A percentile compares a stretch with the other conserved stretches of the same genome.
phyloP scores from a whole-genome alignment of 805 yeast genomes.

The Ogataea pignaliae region DNA sequence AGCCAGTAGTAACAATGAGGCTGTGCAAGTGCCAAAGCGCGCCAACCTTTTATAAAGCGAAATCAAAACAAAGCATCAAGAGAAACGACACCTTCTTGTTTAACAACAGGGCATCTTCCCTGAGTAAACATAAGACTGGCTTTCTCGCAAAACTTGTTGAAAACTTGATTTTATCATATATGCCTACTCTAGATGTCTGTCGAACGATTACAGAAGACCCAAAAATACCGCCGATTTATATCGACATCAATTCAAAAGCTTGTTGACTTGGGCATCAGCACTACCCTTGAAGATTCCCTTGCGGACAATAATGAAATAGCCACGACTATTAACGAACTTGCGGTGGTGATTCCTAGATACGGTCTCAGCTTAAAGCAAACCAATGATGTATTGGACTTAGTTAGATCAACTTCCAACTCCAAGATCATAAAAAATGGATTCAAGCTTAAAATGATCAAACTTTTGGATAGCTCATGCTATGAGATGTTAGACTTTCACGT shows the following conservation, averaged over 20 bases:
- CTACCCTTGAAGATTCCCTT: background rate
- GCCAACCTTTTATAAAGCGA: too few relatives aligned
- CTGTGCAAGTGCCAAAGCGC: too few relatives aligned
- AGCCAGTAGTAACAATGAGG: too few relatives aligned
- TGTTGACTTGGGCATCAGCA: background rate
- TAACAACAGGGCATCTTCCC: too few relatives aligned
- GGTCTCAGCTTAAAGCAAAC: conserved; percentile 20
- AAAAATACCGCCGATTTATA: background rate
- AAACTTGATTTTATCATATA: background rate
- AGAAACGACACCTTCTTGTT: too few relatives aligned
- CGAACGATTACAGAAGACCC: background rate
- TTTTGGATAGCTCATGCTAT: conserved; percentile 11
- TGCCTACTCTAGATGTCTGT: background rate
- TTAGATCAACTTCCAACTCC: conserved; percentile 13
- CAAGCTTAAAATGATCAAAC: conserved; percentile 11
- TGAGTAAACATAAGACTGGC: too few relatives aligned
- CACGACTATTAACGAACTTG: conserved; percentile 13
- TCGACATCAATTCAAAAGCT: background rate
- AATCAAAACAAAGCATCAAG: too few relatives aligned
- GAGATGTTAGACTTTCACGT: conserved; percentile 21
- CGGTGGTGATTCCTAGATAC: conserved; percentile 20
- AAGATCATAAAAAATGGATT: conserved; percentile 9
- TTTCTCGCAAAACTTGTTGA: too few relatives aligned
- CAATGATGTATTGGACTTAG: conserved; percentile 15
- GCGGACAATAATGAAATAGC: background rate